These are phyloP conservation scores for Kurtzmaniella natalensis DNA, from an alignment of 1,139 yeast species.

Conservation along the genomic window DNA sequence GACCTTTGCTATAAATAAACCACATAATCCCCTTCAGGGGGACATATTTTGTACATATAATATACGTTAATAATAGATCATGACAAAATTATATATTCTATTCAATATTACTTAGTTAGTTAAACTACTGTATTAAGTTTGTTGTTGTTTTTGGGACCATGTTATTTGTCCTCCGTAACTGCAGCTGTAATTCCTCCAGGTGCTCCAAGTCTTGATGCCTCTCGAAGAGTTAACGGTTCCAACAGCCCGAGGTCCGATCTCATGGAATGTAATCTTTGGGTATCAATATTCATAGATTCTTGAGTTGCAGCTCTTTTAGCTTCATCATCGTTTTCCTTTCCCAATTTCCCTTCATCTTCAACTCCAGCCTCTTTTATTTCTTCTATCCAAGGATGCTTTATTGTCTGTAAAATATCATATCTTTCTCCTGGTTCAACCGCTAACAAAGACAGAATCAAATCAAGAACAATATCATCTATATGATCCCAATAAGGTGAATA, in stretches of 20 bases:
- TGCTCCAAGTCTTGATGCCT: background rate
- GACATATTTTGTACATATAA: too few species aligned
- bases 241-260: conserved; percentile 1
- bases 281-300: conserved; percentile 1
- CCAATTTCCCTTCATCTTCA: conserved; percentile 4
- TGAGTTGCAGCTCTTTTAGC: background rate
- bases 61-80: too few species aligned
- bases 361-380: conserved; percentile 4
- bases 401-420: conserved; percentile 46
- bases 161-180: too few species aligned
- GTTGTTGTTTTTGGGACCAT: too few species aligned
- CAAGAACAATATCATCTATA: conserved; percentile 59
- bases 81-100: too few species aligned
- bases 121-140: too few species aligned
- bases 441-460: conserved; percentile 57
- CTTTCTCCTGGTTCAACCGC: conserved; percentile 56
- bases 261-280: conserved; percentile 1
- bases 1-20: too few species aligned
- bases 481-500: conserved; percentile 80
- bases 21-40: too few species aligned
- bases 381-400: conserved; percentile 51
- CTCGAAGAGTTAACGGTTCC: conserved; percentile 1
- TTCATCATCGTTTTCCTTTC: conserved; percentile 3
- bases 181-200: too few species aligned
- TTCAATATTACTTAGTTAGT: too few species aligned